Evolutionary conservation across 371 early-diverging fungal species (phyloP), one percentile per base, ranked within the genome.

Genomic region (Syncephalis plumigaleata): DNA sequence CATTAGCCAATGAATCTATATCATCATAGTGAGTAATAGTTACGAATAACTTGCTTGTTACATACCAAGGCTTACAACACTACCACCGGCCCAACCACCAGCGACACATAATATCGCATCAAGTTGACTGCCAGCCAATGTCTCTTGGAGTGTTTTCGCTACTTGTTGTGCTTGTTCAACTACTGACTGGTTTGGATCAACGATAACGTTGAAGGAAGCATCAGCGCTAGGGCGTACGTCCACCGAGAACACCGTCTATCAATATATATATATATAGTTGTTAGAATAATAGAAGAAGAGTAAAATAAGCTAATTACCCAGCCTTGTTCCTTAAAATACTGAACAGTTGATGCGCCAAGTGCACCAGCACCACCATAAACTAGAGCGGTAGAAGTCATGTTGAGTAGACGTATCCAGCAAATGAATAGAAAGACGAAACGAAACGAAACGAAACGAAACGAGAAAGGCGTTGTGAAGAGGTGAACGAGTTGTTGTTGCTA

Each of bases 51-150:
- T 42, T 11, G 9, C 24, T 7, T 38, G 0, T 45, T 17, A 25
- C 1, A 23, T 67, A 84, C 84, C 76, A 48, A 64, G 54, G 55
- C 68, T 71, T 7, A 68, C 68, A 20, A 87, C 78, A 55, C 84
- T 87, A n/a, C 96, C 96, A 37, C 92, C 92, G 25, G 82, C 87
- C 91, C 92, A 96, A 24, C 97, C 97, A 46, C 97, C 97, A 26
- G 97, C 94, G 4, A 88, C 93, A 59, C 87, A 89, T 36, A 96
- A 59, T 39, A 96, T 66, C 4, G 86, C 91, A 47, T 82, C 83
- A 9, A 86, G 60, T 50, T 84, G 79, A 39, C 56, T 46, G 13
- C 51, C 65, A 2, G 60, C 59, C 9, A 68, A 48, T 9, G 21
- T 27, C 25, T 50, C 48, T 16, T 57, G 39, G 11, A 63, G 45